Evolutionary conservation across 2,329 filamentous ascomycete genomes (phyloP), one percentile per base, ranked within the genome.

Genomic region (Sporothrix luriei): DNA sequence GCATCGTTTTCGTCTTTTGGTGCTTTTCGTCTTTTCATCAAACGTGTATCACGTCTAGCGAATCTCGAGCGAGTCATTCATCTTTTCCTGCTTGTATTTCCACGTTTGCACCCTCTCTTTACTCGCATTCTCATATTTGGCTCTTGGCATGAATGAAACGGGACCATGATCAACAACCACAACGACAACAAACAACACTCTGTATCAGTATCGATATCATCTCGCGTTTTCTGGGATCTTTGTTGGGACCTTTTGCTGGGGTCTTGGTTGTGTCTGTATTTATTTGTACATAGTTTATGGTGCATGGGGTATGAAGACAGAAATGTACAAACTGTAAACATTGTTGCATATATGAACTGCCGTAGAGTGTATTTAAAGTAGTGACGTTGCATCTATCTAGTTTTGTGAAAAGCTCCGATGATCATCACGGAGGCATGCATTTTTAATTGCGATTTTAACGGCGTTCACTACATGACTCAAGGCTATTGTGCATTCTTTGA

Each of bases 111-210:
- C 19, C 11, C 49, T 52, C 10, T 52, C 49, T 11, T 21, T 21
- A 51, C n/a, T 21, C 49, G 19, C 19, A 19, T 10, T 51, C n/a
- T 21, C 49, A 6, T 4, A 19, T 10, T 51, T 51, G 49, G 9
- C 19, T 61, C n/a, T 61, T 43, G 57, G 57, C 46, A 61, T 61
- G 57, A 59, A 46, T 43, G 57, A 62, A 62, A 62, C 38, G 57
- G 38, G 57, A 46, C 38, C 38, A 46, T 62, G 57, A 46, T 40
- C 54, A 16, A 43, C 40, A 43, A 43, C 40, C 40, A 43, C 11
- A 10, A 21, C 29, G 14, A 11, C 55, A 21, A 24, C 57, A 43
- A 57, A 38, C 16, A n/a, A 43, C 57, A 61, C 38, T 40, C 5
- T 61, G 57, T 61, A 61, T 62, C 21, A 46, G 57, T 62, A 62